These are phyloP conservation scores for Lactuca sativa DNA, from an alignment of 129 eudicot species.

Conservation along the genomic window DNA sequence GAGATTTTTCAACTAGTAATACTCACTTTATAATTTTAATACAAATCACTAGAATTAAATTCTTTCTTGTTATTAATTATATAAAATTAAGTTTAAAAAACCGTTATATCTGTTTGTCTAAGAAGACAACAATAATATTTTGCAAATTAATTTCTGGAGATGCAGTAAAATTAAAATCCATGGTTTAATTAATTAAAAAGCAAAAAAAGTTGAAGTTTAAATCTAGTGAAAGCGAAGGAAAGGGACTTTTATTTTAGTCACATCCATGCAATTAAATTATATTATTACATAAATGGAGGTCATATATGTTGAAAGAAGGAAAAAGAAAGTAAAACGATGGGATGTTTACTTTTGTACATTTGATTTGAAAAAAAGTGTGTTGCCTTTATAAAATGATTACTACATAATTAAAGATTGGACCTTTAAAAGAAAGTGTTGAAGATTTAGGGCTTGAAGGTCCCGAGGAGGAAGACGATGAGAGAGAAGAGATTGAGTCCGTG, in stretches of 20 bases:
- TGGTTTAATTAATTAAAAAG: not conserved
- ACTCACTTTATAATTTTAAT: not conserved
- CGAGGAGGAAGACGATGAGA: slow-evolving; percentile 25
- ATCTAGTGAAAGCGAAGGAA: not conserved
- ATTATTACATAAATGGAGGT: slow-evolving; percentile 10
- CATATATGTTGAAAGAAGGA: not conserved
- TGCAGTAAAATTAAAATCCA: slow-evolving; percentile 24
- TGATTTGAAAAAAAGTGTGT: slow-evolving; percentile 33
- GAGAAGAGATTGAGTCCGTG: slow-evolving; percentile 42
- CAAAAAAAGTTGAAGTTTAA: not conserved
- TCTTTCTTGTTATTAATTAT: too few species aligned
- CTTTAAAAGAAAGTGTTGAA: slow-evolving; percentile 24
- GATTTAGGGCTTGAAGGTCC: slow-evolving; percentile 32
- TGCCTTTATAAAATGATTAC: slow-evolving; percentile 67
- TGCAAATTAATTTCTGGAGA: not conserved
- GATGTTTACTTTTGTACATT: slow-evolving; percentile 27
- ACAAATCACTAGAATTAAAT: too few species aligned
- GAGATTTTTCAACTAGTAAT: slow-evolving; percentile 18
- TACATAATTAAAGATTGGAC: slow-evolving; percentile 52
- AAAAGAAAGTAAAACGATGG: slow-evolving; percentile 31
- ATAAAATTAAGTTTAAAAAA: too few species aligned
- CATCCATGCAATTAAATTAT: slow-evolving; percentile 10
- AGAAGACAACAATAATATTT: not conserved
- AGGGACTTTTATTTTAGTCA: not conserved
- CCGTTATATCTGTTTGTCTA: not conserved